phyloP scores from a whole-genome alignment of 2,329 filamentous ascomycete species.

The Fusarium nanum region DNA sequence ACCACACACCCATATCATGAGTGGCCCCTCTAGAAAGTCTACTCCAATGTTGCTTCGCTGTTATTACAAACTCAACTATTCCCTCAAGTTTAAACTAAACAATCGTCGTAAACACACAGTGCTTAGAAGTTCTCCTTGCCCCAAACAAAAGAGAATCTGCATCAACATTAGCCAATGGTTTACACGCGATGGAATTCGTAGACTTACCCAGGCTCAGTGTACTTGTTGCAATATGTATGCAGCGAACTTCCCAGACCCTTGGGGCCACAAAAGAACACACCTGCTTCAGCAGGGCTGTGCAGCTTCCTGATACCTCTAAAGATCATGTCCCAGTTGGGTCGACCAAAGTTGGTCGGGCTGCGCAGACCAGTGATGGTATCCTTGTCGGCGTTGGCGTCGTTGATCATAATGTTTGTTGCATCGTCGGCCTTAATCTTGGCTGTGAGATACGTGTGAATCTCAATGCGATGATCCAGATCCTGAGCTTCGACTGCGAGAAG shows the following conservation, averaged over 20 bases:
- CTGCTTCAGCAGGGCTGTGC: conserved; percentile 76
- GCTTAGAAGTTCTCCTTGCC: conserved; percentile 71
- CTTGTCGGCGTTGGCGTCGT: conserved; percentile 85
- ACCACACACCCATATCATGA: conserved; percentile 4
- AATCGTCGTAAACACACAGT: neutral
- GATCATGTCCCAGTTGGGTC: conserved; percentile 92
- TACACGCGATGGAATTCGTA: neutral
- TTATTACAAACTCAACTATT: conserved; percentile 30
- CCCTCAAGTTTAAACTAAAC: conserved; percentile 4
- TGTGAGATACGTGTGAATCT: conserved; percentile 90
- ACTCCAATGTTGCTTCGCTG: conserved; percentile 15
- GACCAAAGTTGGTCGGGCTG: conserved; percentile 85
- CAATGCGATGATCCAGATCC: conserved; percentile 84
- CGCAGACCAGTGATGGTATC: conserved; percentile 86
- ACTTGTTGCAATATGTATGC: conserved; percentile 89
- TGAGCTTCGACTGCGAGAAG: conserved; percentile 87
- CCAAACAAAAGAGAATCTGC: conserved; percentile 73
- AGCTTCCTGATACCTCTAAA: conserved; percentile 86
- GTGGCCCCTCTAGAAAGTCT: conserved; percentile 21
- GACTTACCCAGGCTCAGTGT: conserved; percentile 80
- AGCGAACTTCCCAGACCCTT: conserved; percentile 81
- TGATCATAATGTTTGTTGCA: conserved; percentile 93
- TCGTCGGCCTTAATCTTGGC: conserved; percentile 88
- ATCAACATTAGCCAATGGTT: conserved; percentile 45
- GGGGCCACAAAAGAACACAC: conserved; percentile 88